Conservation (phyloP, 345 rosid genomes). For the Acer negundo region DNA sequence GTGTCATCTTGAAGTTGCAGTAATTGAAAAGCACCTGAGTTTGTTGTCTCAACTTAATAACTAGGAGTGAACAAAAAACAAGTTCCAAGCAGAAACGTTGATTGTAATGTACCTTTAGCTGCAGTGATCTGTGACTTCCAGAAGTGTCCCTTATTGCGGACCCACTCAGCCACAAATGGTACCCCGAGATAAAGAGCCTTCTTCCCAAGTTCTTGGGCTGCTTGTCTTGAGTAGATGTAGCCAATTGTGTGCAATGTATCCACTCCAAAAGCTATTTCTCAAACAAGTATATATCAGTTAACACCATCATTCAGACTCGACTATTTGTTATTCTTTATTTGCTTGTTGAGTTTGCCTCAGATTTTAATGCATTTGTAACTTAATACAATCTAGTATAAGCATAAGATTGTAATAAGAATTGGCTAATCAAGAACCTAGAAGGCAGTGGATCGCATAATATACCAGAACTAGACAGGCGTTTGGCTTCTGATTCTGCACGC, state of each 20-base stretch:
- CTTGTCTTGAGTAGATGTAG: conserved; percentile 62
- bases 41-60: conserved; percentile 7
- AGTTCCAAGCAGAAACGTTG: not conserved
- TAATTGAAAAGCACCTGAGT: conserved; percentile 84
- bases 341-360: no score
- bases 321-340: not conserved
- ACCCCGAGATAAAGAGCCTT: conserved; percentile 69
- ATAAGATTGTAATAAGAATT: no score
- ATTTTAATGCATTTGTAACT: no score
- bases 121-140: conserved; percentile 80
- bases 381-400: no score
- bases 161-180: conserved; percentile 74
- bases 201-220: conserved; percentile 74
- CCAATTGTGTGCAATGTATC: conserved; percentile 63
- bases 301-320: not conserved
- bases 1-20: conserved; percentile 92
- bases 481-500: conserved; percentile 62
- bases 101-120: conserved; percentile 51
- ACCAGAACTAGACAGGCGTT: conserved; percentile 58
- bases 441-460: not conserved
- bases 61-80: not conserved
- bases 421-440: not conserved
- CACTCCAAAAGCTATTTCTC: conserved; percentile 54
- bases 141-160: conserved; percentile 68
- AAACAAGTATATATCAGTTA: not conserved